These are phyloP conservation scores for Guyanaporus albipodus DNA, from an alignment of 768 basidiomycete species.

Conservation along the genomic window DNA sequence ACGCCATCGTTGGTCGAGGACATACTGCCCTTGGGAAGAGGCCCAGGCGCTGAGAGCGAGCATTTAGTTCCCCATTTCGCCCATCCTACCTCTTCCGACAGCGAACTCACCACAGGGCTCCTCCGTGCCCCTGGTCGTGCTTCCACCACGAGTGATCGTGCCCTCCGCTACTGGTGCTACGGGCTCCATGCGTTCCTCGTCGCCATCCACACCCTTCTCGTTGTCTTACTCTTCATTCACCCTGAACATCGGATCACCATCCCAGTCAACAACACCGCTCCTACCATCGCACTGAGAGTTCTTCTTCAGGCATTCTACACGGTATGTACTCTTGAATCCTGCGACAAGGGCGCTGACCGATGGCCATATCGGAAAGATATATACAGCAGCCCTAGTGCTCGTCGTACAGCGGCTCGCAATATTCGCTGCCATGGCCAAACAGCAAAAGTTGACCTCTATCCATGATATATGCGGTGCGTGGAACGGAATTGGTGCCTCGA, in stretches of 20 bases:
- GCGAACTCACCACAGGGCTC: background rate
- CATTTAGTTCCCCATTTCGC: background rate
- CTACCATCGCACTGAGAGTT: background rate
- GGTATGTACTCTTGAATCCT: background rate
- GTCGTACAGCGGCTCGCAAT: constrained; percentile 13
- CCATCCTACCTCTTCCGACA: background rate
- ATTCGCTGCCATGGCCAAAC: background rate
- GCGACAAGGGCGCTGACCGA: background rate
- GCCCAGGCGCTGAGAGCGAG: background rate
- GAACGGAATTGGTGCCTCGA: constrained; percentile 23
- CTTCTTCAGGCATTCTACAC: background rate
- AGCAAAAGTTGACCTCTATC: constrained; percentile 14
- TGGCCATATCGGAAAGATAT: constrained; percentile 7
- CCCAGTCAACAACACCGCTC: background rate
- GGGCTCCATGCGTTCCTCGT: background rate
- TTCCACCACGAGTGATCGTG: background rate
- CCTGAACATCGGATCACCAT: background rate
- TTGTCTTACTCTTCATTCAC: background rate
- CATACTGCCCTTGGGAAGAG: constrained; percentile 10
- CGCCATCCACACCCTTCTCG: background rate
- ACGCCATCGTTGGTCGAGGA: background rate
- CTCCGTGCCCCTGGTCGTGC: background rate
- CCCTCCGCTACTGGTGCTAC: background rate
- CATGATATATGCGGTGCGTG: constrained; percentile 21
- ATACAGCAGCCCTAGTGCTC: constrained; percentile 13